Base-by-base conservation (phyloP, 306 rosid species). In the Amphicarpaea edgeworthii region DNA sequence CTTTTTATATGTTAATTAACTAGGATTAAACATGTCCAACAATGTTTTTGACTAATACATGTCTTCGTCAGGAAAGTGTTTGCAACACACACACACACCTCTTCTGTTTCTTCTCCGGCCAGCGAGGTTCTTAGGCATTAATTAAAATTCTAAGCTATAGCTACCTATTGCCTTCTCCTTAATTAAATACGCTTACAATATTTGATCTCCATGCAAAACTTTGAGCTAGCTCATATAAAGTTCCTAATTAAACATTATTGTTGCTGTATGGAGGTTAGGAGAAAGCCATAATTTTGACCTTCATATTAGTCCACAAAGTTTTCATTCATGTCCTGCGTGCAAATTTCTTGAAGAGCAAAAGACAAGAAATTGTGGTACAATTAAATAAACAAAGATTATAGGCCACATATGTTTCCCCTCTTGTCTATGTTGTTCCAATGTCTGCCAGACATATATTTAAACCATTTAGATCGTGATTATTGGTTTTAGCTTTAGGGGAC, bases 231-330 rank as follows among this genome's bases (percentile, higher is more conserved):
- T 49, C 16, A 42, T 41, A 32, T 57, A 34, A 16, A n/a, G 55
- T n/a, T 30, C 11, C 26, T 46, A n/a, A n/a, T n/a, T n/a, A 68
- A 66, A 23, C 38, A 46, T 68, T 26, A 9, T 6, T 47, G 73
- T 26, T 26, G n/a, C 2, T 47, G 73, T 26, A 28, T 24, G 72
- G 57, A 46, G 72, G 72, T 67, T 43, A 12, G 73, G 58, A 26
- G 73, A 68, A 68, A 68, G 73, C 26, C 21, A 68, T 68, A 5
- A 28, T 45, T 21, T 68, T 68, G 26, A 46, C 72, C 55, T 21
- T 12, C 8, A 43, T n/a, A 23, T 38, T 34, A 65, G 53, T 24
- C 40, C 21, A 67, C 55, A 41, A 65, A 28, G 23, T n/a, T 63
- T 64, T 64, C 70, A 11, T 64, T 64, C 70, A 11, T 10, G 17